phyloP scores from a whole-genome alignment of 2,329 filamentous ascomycete genomes.

The Xylariaceae sp. region DNA sequence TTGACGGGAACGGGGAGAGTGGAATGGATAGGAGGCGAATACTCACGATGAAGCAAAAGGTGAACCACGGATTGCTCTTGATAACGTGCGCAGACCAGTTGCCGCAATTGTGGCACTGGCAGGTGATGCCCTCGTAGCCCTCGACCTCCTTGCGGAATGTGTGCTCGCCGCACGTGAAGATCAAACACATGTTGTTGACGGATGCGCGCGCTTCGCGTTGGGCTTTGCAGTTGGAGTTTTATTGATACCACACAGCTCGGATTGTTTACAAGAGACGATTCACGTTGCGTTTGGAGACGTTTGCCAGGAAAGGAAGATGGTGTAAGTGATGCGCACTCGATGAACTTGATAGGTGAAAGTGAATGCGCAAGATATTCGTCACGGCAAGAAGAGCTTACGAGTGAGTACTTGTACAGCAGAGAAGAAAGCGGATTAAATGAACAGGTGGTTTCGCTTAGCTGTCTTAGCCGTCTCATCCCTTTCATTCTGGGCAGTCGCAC shows the following conservation, averaged over 20 bases:
- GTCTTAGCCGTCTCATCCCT: too few relatives aligned
- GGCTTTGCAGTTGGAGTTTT: background rate
- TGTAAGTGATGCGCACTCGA: too few relatives aligned
- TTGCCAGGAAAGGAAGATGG: too few relatives aligned
- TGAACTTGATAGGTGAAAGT: too few relatives aligned
- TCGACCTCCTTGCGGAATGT: constrained; percentile 55
- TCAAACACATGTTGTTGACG: constrained; percentile 49
- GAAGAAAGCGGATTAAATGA: too few relatives aligned
- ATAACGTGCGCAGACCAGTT: constrained; percentile 58
- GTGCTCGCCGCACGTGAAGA: constrained; percentile 58
- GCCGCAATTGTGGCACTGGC: constrained; percentile 62
- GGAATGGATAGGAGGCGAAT: background rate
- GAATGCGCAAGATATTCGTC: too few relatives aligned
- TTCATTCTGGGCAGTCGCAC: too few relatives aligned
- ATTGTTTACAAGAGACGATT: background rate
- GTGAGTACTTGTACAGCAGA: too few relatives aligned
- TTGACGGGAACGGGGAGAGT: background rate
- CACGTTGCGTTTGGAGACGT: too few relatives aligned
- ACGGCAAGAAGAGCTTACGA: too few relatives aligned
- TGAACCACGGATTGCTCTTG: constrained; percentile 68
- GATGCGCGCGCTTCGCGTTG: constrained; percentile 1
- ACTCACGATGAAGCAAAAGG: constrained; percentile 68
- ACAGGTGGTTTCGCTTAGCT: too few relatives aligned
- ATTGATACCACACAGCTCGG: background rate
- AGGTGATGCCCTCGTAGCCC: constrained; percentile 57